phyloP scores from a whole-genome alignment of 179 eudicot genomes.

The Monotropa hypopitys region DNA sequence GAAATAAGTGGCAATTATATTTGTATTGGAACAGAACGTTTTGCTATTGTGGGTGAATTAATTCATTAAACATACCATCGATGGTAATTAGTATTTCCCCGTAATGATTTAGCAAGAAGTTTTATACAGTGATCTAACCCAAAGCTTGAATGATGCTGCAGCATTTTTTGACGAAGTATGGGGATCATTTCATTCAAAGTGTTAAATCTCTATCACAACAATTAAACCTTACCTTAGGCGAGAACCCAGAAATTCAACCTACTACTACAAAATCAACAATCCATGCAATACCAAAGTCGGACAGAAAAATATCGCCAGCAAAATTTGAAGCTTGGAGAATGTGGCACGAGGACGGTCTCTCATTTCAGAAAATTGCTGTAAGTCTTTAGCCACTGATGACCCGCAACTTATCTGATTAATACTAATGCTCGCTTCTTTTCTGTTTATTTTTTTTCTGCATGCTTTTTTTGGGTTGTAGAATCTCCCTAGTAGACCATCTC shows the following conservation, averaged over 20 bases:
- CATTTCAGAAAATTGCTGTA: conserved; percentile 64
- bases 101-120: background rate
- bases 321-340: conserved; percentile 75
- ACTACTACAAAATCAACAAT: conserved; percentile 20
- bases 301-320: conserved; percentile 44
- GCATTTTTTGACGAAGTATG: conserved; percentile 51
- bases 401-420: background rate
- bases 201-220: conserved; percentile 36
- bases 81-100: background rate
- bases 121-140: background rate
- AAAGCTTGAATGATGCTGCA: conserved; percentile 20
- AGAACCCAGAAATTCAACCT: conserved; percentile 25
- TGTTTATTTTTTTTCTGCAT: background rate
- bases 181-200: conserved; percentile 51
- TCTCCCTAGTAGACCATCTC: conserved; percentile 67
- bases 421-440: background rate
- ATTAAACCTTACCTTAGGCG: conserved; percentile 49
- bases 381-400: conserved; percentile 8
- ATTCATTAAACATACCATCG: background rate
- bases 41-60: background rate
- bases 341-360: conserved; percentile 64
- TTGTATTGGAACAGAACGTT: background rate
- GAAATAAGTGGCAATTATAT: background rate
- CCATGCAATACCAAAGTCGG: conserved; percentile 18
- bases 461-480: conserved; percentile 27